Percentiles rank a stretch among this genome's conserved stretches.
These are phyloP conservation scores for Pseudoperonospora humuli DNA, from an alignment of 352 stramenopile species.

Conservation along the genomic window DNA sequence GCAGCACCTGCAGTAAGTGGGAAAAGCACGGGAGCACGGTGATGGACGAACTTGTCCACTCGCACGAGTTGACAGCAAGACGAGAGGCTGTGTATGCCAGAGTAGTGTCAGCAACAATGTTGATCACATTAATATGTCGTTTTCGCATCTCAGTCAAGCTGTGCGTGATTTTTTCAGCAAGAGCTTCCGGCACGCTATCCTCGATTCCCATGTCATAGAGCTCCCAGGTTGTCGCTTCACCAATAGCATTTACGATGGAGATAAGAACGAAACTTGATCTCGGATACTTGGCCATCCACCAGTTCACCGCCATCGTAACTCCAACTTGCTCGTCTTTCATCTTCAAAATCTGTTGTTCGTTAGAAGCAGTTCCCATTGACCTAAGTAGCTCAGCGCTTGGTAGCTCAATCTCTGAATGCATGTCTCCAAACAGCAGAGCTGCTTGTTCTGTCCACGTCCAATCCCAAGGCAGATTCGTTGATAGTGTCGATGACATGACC, in stretches of 20 bases:
- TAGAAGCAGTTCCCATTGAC: conserved; percentile 12
- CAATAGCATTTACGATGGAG: conserved; percentile 60
- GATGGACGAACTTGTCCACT: conserved; percentile 36
- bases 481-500: conserved; percentile 38
- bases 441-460: conserved; percentile 53
- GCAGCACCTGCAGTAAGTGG: conserved; percentile 39
- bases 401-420: conserved; percentile 21
- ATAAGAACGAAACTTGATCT: conserved; percentile 50
- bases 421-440: conserved; percentile 21
- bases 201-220: conserved; percentile 49
- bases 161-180: conserved; percentile 47
- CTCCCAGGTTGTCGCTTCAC: conserved; percentile 50
- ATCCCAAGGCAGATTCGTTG: conserved; percentile 38
- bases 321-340: conserved; percentile 54
- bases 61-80: conserved; percentile 31
- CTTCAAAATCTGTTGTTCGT: conserved; percentile 48
- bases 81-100: conserved; percentile 34
- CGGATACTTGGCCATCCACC: conserved; percentile 44
- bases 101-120: conserved; percentile 52
- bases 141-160: conserved; percentile 34
- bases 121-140: conserved; percentile 54
- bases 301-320: conserved; percentile 58
- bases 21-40: conserved; percentile 55
- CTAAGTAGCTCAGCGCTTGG: conserved; percentile 19
- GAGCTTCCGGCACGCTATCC: conserved; percentile 25